Evolutionary conservation across 768 basidiomycete species (phyloP).

Genomic region (Suillus ampliporus): DNA sequence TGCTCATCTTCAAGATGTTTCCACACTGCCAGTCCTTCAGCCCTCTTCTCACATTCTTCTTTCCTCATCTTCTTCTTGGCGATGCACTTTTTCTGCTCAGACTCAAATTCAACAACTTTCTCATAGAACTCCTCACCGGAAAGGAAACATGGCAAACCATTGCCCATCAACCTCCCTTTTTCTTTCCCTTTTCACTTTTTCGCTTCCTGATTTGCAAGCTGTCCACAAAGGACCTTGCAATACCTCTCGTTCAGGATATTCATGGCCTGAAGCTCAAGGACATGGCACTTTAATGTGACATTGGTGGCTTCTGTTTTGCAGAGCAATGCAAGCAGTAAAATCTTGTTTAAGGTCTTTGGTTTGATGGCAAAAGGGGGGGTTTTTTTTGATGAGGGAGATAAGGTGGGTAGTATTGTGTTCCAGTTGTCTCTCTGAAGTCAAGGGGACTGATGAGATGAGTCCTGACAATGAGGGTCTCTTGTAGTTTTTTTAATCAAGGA

Average conservation of each 20-base stretch:
- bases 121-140: slow-evolving; percentile 13
- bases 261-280: slow-evolving; percentile 9
- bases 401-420: slow-evolving; percentile 5
- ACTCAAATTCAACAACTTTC: slow-evolving; percentile 16
- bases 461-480: slow-evolving; percentile 12
- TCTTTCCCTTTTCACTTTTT: slow-evolving; percentile 10
- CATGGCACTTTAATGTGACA: neutral
- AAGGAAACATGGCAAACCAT: slow-evolving; percentile 11
- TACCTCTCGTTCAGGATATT: slow-evolving; percentile 13
- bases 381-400: neutral
- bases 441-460: neutral
- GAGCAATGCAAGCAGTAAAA: slow-evolving; percentile 8
- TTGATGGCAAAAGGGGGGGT: neutral
- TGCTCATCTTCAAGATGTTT: slow-evolving; percentile 3
- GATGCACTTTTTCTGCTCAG: slow-evolving; percentile 10
- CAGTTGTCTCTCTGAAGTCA: slow-evolving; percentile 3
- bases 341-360: slow-evolving; percentile 7
- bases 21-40: slow-evolving; percentile 4
- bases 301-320: slow-evolving; percentile 2
- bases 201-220: slow-evolving; percentile 8
- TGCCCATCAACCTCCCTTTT: slow-evolving; percentile 5
- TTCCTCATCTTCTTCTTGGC: slow-evolving; percentile 3
- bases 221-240: slow-evolving; percentile 1
- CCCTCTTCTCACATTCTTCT: neutral
- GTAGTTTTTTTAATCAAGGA: slow-evolving; percentile 4